These are phyloP conservation scores for Atalantia buxifolia DNA, from an alignment of 345 rosid genomes.

Conservation along the genomic window DNA sequence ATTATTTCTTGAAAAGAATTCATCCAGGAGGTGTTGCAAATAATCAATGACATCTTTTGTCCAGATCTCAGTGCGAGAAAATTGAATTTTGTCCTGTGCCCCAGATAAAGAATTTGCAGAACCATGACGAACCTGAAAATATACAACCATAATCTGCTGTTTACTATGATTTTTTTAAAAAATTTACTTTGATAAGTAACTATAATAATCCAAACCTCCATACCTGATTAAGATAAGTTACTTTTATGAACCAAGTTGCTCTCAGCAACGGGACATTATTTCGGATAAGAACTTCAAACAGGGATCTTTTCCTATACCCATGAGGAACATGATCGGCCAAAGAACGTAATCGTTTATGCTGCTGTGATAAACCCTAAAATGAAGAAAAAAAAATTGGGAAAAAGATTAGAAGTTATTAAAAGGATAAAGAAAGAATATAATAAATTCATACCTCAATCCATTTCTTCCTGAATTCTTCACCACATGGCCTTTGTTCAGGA, in stretches of 20 bases:
- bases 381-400: slow-evolving; percentile 2
- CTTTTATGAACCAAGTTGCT: slow-evolving; percentile 98
- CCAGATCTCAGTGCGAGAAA: slow-evolving; percentile 83
- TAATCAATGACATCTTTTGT: slow-evolving; percentile 94
- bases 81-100: slow-evolving; percentile 55
- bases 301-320: slow-evolving; percentile 64
- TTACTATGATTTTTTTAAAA: background rate
- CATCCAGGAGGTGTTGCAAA: slow-evolving; percentile 81
- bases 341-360: slow-evolving; percentile 77
- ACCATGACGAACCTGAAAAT: slow-evolving; percentile 75
- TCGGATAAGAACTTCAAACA: slow-evolving; percentile 89
- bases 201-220: background rate
- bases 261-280: slow-evolving; percentile 92
- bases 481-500: slow-evolving; percentile 78
- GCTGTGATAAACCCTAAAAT: slow-evolving; percentile 73
- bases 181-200: background rate
- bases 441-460: slow-evolving; percentile 80
- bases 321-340: slow-evolving; percentile 92
- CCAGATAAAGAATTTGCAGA: slow-evolving; percentile 64
- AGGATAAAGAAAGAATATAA: background rate
- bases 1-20: slow-evolving; percentile 57
- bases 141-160: slow-evolving; percentile 22
- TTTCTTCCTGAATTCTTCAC: slow-evolving; percentile 84
- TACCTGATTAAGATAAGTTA: slow-evolving; percentile 98
- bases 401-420: background rate